Conservation (phyloP, 306 rosid genomes). For the Vigna mungo region DNA sequence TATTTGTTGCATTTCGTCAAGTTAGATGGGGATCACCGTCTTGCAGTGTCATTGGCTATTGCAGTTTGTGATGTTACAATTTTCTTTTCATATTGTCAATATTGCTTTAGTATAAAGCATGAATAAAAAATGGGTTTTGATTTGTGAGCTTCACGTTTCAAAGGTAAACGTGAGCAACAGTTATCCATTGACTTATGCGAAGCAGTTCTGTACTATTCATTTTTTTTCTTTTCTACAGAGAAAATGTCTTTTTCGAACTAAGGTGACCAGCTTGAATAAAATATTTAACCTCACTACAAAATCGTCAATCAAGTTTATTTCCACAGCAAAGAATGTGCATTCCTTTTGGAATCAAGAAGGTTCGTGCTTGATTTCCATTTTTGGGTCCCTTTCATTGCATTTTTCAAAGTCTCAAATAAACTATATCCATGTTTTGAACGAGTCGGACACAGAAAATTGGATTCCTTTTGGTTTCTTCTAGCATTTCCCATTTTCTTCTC, state of each 20-base stretch:
- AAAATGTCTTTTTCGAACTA: neutral
- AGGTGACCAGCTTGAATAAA: constrained; percentile 43
- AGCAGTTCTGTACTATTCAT: neutral
- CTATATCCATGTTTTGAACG: neutral
- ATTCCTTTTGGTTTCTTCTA: neutral
- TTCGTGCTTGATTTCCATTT: constrained; percentile 23
- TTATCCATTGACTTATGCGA: constrained; percentile 39
- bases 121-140: neutral
- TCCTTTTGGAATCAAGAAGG: constrained; percentile 26
- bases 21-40: constrained; percentile 41
- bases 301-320: constrained; percentile 41
- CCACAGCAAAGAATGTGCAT: constrained; percentile 33
- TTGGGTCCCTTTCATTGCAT: constrained; percentile 36
- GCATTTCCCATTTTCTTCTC: neutral
- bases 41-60: constrained; percentile 17
- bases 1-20: constrained; percentile 14
- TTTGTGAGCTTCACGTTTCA: constrained; percentile 19
- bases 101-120: neutral
- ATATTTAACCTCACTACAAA: constrained; percentile 25
- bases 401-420: neutral
- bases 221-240: neutral
- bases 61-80: constrained; percentile 1
- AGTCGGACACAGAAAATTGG: neutral
- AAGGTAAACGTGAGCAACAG: constrained; percentile 27
- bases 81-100: neutral